Conservation (phyloP, 2,329 filamentous ascomycete species). For the Alternaria ethzedia region DNA sequence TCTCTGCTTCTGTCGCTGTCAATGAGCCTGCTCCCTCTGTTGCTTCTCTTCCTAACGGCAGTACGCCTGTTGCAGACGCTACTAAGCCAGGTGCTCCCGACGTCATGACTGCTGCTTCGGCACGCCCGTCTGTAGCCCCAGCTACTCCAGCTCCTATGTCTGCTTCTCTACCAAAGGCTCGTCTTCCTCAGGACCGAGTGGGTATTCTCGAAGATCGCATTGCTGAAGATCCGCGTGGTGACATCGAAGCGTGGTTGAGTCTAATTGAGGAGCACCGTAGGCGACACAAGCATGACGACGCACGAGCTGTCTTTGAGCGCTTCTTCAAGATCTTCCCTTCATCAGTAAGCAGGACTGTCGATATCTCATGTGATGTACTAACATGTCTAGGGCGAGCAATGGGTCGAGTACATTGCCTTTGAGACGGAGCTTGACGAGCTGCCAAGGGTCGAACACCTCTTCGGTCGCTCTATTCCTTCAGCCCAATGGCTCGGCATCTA, state of each 20-base stretch:
- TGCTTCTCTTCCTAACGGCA: conserved; percentile 58
- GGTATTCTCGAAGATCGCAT: conserved; percentile 88
- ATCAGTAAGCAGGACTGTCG: conserved; percentile 69
- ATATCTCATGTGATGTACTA: conserved; percentile 13
- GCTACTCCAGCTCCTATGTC: conserved; percentile 36
- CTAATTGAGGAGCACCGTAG: conserved; percentile 85
- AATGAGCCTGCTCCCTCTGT: conserved; percentile 56
- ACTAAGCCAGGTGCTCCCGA: conserved; percentile 42
- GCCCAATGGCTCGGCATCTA: conserved; percentile 87
- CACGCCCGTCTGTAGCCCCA: conserved; percentile 51
- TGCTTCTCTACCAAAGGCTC: conserved; percentile 53
- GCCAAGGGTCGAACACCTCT: conserved; percentile 79
- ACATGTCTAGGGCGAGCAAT: conserved; percentile 83
- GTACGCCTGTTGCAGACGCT: conserved; percentile 46
- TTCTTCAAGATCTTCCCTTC: conserved; percentile 90
- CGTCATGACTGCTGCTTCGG: conserved; percentile 37
- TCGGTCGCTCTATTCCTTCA: conserved; percentile 77
- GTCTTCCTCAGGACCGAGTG: conserved; percentile 74
- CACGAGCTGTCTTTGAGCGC: conserved; percentile 79
- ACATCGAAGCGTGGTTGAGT: conserved; percentile 88
- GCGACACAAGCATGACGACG: conserved; percentile 81
- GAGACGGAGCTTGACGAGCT: conserved; percentile 88
- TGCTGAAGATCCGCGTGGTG: conserved; percentile 88
- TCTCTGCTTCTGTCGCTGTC: conserved; percentile 48
- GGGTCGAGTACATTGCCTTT: conserved; percentile 87